Evolutionary conservation across 257 asterid species (phyloP).

Genomic region (Przewalskia tangutica): DNA sequence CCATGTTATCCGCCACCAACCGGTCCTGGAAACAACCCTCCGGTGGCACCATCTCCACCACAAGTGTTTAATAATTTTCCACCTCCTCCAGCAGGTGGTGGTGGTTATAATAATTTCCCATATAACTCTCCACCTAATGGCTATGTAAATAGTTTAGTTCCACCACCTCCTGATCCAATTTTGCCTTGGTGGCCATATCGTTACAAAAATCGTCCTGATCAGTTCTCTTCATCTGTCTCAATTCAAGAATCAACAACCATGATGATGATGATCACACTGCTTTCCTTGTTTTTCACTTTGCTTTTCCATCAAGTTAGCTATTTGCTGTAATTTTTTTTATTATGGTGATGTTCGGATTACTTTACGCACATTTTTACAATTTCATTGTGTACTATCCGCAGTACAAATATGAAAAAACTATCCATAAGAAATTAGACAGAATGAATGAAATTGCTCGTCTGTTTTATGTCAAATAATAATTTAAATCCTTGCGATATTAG

Average conservation of each 20-base stretch:
- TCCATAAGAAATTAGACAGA: neutral
- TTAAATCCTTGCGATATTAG: neutral
- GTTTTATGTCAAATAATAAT: neutral
- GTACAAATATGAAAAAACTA: neutral
- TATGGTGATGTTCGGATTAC: neutral
- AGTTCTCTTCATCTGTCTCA: constrained; percentile 29
- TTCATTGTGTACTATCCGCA: neutral
- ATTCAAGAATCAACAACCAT: constrained; percentile 19
- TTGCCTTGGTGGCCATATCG: constrained; percentile 75
- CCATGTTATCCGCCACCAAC: constrained; percentile 89
- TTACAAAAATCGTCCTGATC: constrained; percentile 55
- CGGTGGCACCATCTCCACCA: constrained; percentile 31
- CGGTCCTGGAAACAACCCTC: constrained; percentile 53
- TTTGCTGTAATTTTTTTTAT: neutral
- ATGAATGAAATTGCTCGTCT: neutral
- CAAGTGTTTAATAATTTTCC: constrained; percentile 6
- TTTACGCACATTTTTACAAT: neutral
- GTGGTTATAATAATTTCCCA: neutral
- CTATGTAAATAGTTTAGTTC: constrained; percentile 37
- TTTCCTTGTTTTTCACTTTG: neutral
- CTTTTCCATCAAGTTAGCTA: neutral
- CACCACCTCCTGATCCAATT: constrained; percentile 72
- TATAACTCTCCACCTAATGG: constrained; percentile 21
- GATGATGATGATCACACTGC: neutral
- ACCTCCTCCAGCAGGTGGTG: constrained; percentile 16